Evolutionary conservation across 208 protist species (phyloP).

Genomic region (Phytomonas serpens): DNA sequence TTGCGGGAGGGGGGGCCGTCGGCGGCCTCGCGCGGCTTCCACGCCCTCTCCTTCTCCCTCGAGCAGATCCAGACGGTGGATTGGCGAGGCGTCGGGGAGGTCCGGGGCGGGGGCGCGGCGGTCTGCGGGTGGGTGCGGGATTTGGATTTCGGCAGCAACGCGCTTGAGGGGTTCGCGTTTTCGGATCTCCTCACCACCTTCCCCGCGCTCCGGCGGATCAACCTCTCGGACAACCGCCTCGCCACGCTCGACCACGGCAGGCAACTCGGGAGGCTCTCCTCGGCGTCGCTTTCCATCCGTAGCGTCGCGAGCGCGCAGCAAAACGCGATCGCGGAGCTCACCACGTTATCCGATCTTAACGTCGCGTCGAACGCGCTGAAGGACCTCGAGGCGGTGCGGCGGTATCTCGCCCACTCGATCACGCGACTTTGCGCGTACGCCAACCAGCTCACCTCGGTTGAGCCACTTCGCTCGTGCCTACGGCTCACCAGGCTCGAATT

Average conservation of each 20-base stretch:
- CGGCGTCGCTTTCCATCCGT: constrained; percentile 23
- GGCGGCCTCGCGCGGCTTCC: constrained; percentile 35
- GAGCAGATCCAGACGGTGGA: constrained; percentile 44
- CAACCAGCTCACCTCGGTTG: constrained; percentile 42
- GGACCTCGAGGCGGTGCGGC: constrained; percentile 26
- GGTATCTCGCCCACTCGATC: constrained; percentile 27
- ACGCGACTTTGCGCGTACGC: constrained; percentile 18
- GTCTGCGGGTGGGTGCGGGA: constrained; percentile 6
- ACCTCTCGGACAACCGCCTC: constrained; percentile 23
- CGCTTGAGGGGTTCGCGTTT: constrained; percentile 26
- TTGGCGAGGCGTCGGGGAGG: constrained; percentile 17
- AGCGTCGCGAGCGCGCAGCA: constrained; percentile 48
- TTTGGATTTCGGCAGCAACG: constrained; percentile 71
- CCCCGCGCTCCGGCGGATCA: constrained; percentile 26
- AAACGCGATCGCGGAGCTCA: constrained; percentile 28
- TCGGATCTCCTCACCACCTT: constrained; percentile 41
- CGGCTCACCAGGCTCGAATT: constrained; percentile 30
- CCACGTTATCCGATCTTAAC: constrained; percentile 30
- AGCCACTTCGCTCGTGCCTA: constrained; percentile 35
- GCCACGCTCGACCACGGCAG: background rate
- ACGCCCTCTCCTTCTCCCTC: constrained; percentile 42
- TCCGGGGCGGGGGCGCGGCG: background rate
- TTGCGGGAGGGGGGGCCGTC: constrained; percentile 18
- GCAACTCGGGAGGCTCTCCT: background rate
- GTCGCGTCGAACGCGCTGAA: constrained; percentile 47